Conservation (phyloP, 2,329 filamentous ascomycete species). For the Calonectria ilicicola region DNA sequence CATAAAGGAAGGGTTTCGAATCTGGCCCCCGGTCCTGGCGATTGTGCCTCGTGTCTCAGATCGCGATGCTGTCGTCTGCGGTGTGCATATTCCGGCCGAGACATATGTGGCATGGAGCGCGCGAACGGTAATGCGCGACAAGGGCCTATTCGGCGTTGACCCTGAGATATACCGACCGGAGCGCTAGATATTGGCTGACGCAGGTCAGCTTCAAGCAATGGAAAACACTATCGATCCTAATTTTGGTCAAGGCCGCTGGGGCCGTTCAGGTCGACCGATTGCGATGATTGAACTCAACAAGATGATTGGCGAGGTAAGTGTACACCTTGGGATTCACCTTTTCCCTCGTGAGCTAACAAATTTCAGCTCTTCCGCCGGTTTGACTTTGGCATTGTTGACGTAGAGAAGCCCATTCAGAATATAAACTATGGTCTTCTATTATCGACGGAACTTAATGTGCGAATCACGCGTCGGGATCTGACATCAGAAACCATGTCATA, state of each 20-base stretch:
- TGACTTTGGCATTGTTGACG: slow-evolving; percentile 2
- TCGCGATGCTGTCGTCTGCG: slow-evolving; percentile 2
- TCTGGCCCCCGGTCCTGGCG: slow-evolving; percentile 14
- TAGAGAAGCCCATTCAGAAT: neutral
- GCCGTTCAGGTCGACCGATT: slow-evolving; percentile 14
- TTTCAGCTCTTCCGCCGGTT: neutral
- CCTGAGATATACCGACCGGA: slow-evolving; percentile 7
- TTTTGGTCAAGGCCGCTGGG: slow-evolving; percentile 18
- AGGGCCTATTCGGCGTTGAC: slow-evolving; percentile 6
- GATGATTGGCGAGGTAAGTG: slow-evolving; percentile 20
- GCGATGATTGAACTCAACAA: slow-evolving; percentile 18
- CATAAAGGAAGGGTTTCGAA: slow-evolving; percentile 16
- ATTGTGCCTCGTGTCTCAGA: slow-evolving; percentile 17
- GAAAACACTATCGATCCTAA: slow-evolving; percentile 10
- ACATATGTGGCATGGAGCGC: slow-evolving; percentile 20
- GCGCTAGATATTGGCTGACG: neutral
- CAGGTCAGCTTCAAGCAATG: neutral
- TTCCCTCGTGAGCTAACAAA: too few species aligned
- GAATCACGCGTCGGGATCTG: neutral
- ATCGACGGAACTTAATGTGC: neutral
- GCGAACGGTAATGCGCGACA: slow-evolving; percentile 5
- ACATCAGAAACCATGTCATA: neutral
- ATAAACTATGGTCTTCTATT: neutral
- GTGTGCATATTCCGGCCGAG: slow-evolving; percentile 4
- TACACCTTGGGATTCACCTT: neutral